These are phyloP conservation scores for Berkeleyomyces rouxiae DNA, from an alignment of 2,329 filamentous ascomycete genomes.

Conservation along the genomic window DNA sequence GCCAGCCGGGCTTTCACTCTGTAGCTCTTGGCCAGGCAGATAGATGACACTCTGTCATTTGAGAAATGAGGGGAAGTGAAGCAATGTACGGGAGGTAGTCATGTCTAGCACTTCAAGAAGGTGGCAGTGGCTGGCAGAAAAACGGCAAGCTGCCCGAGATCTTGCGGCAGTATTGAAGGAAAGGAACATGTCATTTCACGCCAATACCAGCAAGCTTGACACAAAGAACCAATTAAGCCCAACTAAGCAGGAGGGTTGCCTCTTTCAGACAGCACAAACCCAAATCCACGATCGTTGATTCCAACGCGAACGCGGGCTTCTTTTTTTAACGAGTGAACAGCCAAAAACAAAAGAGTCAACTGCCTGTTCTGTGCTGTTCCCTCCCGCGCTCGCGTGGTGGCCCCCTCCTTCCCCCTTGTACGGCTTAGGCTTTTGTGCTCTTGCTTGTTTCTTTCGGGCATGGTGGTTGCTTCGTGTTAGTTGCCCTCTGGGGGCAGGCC, in stretches of 20 bases:
- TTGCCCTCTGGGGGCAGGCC: constrained; percentile 7
- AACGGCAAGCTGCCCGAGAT: no score
- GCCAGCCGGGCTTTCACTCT: not conserved
- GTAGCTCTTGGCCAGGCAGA: not conserved
- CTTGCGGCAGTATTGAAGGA: no score
- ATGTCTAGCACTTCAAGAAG: not conserved
- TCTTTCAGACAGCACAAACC: not conserved
- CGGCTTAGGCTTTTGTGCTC: not conserved
- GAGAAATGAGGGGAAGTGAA: not conserved
- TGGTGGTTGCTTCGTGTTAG: constrained; percentile 3
- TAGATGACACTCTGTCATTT: not conserved
- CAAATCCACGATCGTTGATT: not conserved
- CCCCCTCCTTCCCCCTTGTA: not conserved
- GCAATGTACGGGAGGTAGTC: not conserved
- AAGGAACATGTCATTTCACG: no score
- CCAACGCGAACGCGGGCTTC: not conserved
- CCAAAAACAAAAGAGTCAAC: not conserved
- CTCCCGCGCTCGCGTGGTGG: not conserved
- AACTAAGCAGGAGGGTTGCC: constrained; percentile 1
- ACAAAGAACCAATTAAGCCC: constrained; percentile 12
- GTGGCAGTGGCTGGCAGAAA: not conserved
- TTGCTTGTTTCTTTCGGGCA: not conserved
- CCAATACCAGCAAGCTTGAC: not conserved
- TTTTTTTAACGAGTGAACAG: not conserved
- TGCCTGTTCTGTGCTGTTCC: not conserved